These are phyloP conservation scores for Tetrapisispora nanseiensis DNA, from an alignment of 805 yeast genomes.

Conservation along the genomic window DNA sequence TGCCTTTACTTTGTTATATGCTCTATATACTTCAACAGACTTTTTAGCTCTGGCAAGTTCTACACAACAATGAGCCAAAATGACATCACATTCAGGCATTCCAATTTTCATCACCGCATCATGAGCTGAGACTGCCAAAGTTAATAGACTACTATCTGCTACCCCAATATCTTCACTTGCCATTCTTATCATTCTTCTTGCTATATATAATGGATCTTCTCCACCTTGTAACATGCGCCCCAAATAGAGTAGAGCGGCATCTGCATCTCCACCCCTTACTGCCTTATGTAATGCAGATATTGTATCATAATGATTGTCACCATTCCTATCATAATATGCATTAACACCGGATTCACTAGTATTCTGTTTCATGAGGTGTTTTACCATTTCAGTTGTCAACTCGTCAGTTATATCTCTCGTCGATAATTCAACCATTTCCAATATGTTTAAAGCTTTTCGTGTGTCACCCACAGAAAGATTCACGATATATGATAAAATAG, in stretches of 20 bases:
- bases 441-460: conserved; percentile 65
- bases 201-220: conserved; percentile 84
- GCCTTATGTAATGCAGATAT: conserved; percentile 94
- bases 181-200: conserved; percentile 84
- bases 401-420: conserved; percentile 35
- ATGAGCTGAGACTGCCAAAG: conserved; percentile 78
- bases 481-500: conserved; percentile 57
- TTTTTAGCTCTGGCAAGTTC: conserved; percentile 79
- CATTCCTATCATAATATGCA: conserved; percentile 62
- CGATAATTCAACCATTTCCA: conserved; percentile 70
- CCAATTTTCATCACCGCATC: conserved; percentile 86
- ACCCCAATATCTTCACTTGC: conserved; percentile 94
- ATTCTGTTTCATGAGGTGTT: conserved; percentile 35
- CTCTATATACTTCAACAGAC: conserved; percentile 77
- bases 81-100: conserved; percentile 85
- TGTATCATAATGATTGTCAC: conserved; percentile 90
- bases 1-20: conserved; percentile 57
- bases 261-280: conserved; percentile 78
- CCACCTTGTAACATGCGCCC: conserved; percentile 88
- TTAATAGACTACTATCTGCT: conserved; percentile 71
- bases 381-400: conserved; percentile 24
- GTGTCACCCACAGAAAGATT: conserved; percentile 83
- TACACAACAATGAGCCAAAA: conserved; percentile 88
- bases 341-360: conserved; percentile 29
- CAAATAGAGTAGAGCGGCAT: conserved; percentile 82